Evolutionary conservation across 345 rosid genomes (phyloP).

Genomic region (Laguncularia racemosa): DNA sequence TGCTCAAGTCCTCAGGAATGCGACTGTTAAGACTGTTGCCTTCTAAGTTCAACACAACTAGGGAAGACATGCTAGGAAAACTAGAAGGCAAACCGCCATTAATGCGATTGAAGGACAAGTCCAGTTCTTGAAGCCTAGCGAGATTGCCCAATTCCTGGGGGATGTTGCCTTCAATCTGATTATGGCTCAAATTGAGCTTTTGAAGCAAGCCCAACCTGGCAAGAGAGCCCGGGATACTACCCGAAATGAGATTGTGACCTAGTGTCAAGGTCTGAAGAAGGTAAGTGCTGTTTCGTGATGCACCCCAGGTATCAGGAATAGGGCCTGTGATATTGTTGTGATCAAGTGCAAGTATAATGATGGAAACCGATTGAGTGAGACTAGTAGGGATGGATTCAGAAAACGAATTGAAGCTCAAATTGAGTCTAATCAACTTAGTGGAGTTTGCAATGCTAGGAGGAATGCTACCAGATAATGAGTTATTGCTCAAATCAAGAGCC

Average conservation of each 20-base stretch:
- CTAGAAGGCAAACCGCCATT: slow-evolving; percentile 63
- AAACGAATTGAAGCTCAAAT: slow-evolving; percentile 62
- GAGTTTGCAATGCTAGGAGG: slow-evolving; percentile 68
- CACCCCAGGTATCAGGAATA: slow-evolving; percentile 46
- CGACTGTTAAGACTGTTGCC: slow-evolving; percentile 38
- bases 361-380: slow-evolving; percentile 40
- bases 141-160: slow-evolving; percentile 48
- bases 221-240: slow-evolving; percentile 45
- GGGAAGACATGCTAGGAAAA: slow-evolving; percentile 49
- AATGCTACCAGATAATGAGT: slow-evolving; percentile 47
- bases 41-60: slow-evolving; percentile 44
- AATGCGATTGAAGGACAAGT: slow-evolving; percentile 64
- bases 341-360: slow-evolving; percentile 58
- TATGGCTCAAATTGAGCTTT: slow-evolving; percentile 47
- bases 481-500: slow-evolving; percentile 66
- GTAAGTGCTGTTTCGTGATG: slow-evolving; percentile 21
- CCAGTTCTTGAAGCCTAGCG: slow-evolving; percentile 42
- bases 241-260: slow-evolving; percentile 48
- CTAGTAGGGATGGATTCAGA: slow-evolving; percentile 49
- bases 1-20: slow-evolving; percentile 44
- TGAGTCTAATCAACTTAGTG: slow-evolving; percentile 53
- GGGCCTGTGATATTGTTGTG: slow-evolving; percentile 74
- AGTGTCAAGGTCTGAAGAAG: slow-evolving; percentile 21
- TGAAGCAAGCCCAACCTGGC: slow-evolving; percentile 39
- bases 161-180: slow-evolving; percentile 47